A percentile compares a stretch with the other conserved stretches of the same genome.
Evolutionary conservation across 108 stramenopile genomes (phyloP).

Genomic region (Tribonema minus): DNA sequence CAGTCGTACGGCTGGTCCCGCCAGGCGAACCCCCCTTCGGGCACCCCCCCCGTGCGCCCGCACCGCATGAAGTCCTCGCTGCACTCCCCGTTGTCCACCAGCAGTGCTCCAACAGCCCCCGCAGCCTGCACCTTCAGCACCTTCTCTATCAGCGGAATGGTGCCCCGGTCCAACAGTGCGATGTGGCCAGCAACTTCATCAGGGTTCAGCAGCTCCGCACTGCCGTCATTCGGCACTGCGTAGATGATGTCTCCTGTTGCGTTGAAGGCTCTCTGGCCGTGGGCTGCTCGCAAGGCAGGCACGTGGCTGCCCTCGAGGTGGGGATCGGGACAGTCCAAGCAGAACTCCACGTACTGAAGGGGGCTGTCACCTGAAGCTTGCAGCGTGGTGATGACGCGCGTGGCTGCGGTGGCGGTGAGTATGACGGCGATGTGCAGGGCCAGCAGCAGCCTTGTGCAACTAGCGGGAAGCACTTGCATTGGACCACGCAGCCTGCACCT

Average conservation of each 20-base stretch:
- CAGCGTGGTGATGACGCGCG: too few relatives aligned
- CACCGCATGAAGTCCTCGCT: constrained; percentile 1
- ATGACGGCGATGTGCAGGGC: too few relatives aligned
- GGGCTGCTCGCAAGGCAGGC: not conserved
- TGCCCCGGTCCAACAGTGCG: constrained; percentile 11
- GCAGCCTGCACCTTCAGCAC: constrained; percentile 12
- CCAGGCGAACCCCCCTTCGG: constrained; percentile 21
- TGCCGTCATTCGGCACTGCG: constrained; percentile 21
- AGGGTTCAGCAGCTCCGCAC: constrained; percentile 4
- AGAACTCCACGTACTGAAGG: constrained; percentile 5
- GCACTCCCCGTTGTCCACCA: constrained; percentile 23
- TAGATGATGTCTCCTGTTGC: constrained; percentile 11
- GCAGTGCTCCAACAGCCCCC: constrained; percentile 15
- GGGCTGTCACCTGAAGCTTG: too few relatives aligned
- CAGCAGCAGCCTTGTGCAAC: too few relatives aligned
- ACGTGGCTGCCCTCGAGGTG: not conserved
- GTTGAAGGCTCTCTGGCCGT: too few relatives aligned
- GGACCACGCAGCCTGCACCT: too few relatives aligned
- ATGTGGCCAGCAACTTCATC: constrained; percentile 20
- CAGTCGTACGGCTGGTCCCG: constrained; percentile 10
- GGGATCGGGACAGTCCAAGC: constrained; percentile 13
- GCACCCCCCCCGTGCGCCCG: constrained; percentile 16
- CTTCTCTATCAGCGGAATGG: constrained; percentile 25
- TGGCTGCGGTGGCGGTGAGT: too few relatives aligned
- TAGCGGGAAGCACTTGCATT: too few relatives aligned